Base-by-base conservation (phyloP, 768 basidiomycete species). In the Candolleomyces eurysporus region DNA sequence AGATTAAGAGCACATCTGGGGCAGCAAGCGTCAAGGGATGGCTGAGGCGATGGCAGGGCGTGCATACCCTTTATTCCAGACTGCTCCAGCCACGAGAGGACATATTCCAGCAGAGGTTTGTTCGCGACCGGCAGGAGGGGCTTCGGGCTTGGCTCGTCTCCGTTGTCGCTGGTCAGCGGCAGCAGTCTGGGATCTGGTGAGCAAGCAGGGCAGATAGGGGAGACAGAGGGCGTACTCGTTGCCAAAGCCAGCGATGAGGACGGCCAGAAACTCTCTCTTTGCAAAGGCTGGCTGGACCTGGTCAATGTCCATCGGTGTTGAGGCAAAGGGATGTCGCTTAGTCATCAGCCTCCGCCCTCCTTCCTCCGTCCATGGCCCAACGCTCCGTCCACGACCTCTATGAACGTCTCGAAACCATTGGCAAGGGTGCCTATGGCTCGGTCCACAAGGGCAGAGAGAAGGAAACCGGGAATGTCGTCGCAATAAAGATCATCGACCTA, bases 401-500 rank as follows among this genome's bases (percentile, higher is more conserved):
- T 75, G 79, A 86, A 71, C 89, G 92, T 69, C 85, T 96, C 46
- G 93, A 96, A 74, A 90, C 92, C n/a, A 83, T 96, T 39, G 96
- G 96, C 36, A 95, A 94, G 75, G 96, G 96, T 63, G 92, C 94
- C 1, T 98, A 95, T 75, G 96, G 97, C 49, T 93, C 94, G 9
- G 96, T 99, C 14, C 93, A 96, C 79, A 93, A 90, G 71, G 96
- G 94, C 14, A 79, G 87, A 58, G 90, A 98, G 67, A 83, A 91
- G 54, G 82, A 88, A 0, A 89, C 93, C 0, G 92, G 93, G 19
- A 91, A 92, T 59, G 82, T 95, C 59, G 93, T 99, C 39, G 97
- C 96, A 17, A 87, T 98, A 78, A 99, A 99, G 78, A 96, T 98
- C 74, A 98, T 99, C 79, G 93, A 98, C 76, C 89, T 98, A 66